Conservation (phyloP, 139 green algal genomes). For the Tetradesmus lagerheimii region DNA sequence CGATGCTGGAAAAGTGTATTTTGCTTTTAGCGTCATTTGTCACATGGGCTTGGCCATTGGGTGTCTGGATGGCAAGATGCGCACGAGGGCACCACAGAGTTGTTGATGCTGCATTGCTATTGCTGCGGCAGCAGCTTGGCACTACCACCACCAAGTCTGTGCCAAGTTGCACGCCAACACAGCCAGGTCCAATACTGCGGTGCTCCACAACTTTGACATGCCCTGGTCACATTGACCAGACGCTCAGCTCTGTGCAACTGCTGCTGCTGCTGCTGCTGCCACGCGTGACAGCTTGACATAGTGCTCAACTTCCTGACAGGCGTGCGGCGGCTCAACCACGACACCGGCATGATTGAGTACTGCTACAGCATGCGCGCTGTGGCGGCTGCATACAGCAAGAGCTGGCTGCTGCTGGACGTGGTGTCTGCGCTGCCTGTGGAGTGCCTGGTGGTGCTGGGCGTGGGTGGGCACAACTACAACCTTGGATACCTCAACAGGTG, state of each 20-base stretch:
- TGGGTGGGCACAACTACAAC: constrained; percentile 11
- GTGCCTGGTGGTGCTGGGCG: constrained; percentile 2
- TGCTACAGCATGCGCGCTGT: background rate
- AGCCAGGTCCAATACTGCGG: too few relatives aligned
- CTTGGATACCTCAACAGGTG: constrained; percentile 34
- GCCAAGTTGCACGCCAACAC: background rate
- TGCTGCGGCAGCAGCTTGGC: background rate
- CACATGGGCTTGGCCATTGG: too few relatives aligned
- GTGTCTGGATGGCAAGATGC: too few relatives aligned
- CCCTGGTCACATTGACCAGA: too few relatives aligned
- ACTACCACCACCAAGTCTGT: background rate
- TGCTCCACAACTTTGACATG: too few relatives aligned
- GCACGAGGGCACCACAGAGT: too few relatives aligned
- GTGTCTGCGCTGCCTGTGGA: constrained; percentile 37
- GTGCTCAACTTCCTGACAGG: constrained; percentile 40
- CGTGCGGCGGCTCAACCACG: background rate
- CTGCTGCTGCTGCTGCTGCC: background rate
- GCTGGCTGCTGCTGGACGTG: constrained; percentile 20
- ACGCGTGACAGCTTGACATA: constrained; percentile 1
- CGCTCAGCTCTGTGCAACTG: background rate
- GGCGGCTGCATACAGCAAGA: background rate
- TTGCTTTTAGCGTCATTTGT: too few relatives aligned
- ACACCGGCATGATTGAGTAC: constrained; percentile 32
- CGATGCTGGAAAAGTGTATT: too few relatives aligned
- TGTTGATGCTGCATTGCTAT: background rate